Evolutionary conservation across 176 grass and related monocot genomes (phyloP), one percentile per base, ranked within the genome.

Genomic region (Aegilops bicornis): DNA sequence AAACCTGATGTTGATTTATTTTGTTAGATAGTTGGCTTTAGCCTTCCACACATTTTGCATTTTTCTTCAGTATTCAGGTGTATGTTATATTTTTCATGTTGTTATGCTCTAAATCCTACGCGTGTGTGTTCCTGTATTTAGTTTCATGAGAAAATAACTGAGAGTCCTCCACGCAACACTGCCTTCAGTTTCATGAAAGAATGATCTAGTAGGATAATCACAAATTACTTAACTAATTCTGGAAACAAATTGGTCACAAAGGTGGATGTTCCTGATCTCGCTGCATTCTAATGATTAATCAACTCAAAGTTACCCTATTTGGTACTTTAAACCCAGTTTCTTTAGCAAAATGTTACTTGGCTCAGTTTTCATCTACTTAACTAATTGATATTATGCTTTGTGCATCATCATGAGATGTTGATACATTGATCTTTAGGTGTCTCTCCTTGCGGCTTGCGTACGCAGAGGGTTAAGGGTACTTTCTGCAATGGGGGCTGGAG

Each of bases 401-500:
- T 37, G 60, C 17, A 52, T 4, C 25, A 11, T 76, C 24, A 19
- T 52, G 25, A 76, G 15, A 31, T 17, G 17, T 76, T 80, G 3
- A 31, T 74, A 79, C 5, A 17, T 64, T 88, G n/a, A 25, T 85
- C 61, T 25, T 80, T 39, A 99, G 94, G 97, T 96, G 69, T 82
- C 97, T 80, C 94, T 99, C 31, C 91, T 99, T 62, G 92, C 90
- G 45, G 92, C 94, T 82, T 99, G 97, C 13, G 85, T 91, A 29
- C 86, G 62, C 73, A 96, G 87, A 88, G 90, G 90, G 84, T 83
- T 96, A 78, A 94, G 80, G 77, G 92, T 99, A 80, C 86, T 99
- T 70, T 94, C 97, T 79, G 94, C 97, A 85, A 99, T 94, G 97
- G 97, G 97, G 0, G 97, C 97, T 63, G 97, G 97, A 80, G 97